phyloP scores from a whole-genome alignment of 1,284 basidiomycete species.

The Erythrobasidium hasegawianum region DNA sequence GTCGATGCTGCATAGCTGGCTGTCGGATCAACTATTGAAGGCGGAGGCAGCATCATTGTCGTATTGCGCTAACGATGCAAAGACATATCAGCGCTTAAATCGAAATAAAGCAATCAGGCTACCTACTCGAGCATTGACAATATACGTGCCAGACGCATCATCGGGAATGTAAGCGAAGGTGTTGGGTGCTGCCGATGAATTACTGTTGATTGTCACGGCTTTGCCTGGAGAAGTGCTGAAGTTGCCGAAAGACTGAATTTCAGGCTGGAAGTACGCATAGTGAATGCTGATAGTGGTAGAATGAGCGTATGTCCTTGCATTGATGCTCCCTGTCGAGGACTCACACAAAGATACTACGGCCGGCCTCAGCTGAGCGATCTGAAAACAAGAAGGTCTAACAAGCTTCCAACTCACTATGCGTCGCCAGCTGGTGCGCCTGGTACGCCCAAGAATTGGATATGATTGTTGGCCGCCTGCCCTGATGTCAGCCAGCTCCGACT shows the following conservation, averaged over 20 bases:
- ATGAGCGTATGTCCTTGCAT: background rate
- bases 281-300: slow-evolving; percentile 26
- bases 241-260: slow-evolving; percentile 19
- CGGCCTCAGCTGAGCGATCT: background rate
- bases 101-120: background rate
- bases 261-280: slow-evolving; percentile 28
- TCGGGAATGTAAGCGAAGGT: slow-evolving; percentile 29
- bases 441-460: slow-evolving; percentile 27
- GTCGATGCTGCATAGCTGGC: slow-evolving; percentile 28
- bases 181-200: slow-evolving; percentile 28
- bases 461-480: slow-evolving; percentile 28
- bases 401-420: background rate
- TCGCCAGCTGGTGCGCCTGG: slow-evolving; percentile 7
- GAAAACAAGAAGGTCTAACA: background rate
- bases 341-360: slow-evolving; percentile 2
- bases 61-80: slow-evolving; percentile 16
- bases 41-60: slow-evolving; percentile 14
- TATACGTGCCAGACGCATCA: slow-evolving; percentile 17
- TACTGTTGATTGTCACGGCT: slow-evolving; percentile 28
- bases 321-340: background rate
- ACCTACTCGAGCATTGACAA: slow-evolving; percentile 23
- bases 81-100: background rate
- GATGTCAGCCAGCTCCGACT: background rate
- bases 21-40: background rate
- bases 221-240: slow-evolving; percentile 12